These are phyloP conservation scores for Caulochytrium protostelioides DNA, from an alignment of 371 early-diverging fungal species.

Conservation along the genomic window DNA sequence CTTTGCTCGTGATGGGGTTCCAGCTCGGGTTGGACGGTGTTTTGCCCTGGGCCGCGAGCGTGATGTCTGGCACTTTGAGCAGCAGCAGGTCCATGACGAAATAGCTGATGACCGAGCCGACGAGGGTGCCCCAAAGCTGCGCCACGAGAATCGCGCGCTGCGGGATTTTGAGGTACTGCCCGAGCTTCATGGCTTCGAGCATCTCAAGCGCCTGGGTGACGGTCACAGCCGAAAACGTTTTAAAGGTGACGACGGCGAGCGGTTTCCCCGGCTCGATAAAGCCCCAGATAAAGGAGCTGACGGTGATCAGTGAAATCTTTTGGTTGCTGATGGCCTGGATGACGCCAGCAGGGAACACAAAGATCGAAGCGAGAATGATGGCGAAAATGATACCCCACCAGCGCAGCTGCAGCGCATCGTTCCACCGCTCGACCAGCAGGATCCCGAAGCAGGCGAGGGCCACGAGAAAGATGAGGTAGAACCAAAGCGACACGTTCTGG, in stretches of 20 bases:
- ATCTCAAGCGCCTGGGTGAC: constrained; percentile 7
- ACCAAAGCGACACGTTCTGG: constrained; percentile 1
- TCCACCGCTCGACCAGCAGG: background rate
- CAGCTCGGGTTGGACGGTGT: too few relatives aligned
- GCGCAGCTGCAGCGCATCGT: background rate
- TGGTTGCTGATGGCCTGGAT: constrained; percentile 1
- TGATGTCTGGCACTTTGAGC: constrained; percentile 25
- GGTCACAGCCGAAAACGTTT: constrained; percentile 27
- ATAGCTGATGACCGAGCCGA: constrained; percentile 38
- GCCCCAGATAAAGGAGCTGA: constrained; percentile 48
- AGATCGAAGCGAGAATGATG: constrained; percentile 26
- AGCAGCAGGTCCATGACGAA: constrained; percentile 42
- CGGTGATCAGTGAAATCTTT: constrained; percentile 26
- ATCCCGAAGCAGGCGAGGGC: background rate
- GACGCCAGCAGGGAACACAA: constrained; percentile 20
- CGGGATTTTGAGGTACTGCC: constrained; percentile 45
- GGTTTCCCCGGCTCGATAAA: constrained; percentile 35
- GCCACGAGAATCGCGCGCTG: constrained; percentile 36
- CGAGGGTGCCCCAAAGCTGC: constrained; percentile 39
- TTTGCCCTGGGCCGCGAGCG: constrained; percentile 13
- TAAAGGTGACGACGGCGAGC: constrained; percentile 40
- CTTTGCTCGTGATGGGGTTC: background rate
- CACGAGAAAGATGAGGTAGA: constrained; percentile 1
- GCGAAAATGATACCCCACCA: constrained; percentile 44
- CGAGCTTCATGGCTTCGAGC: constrained; percentile 14